These are phyloP conservation scores for Trametes cinnabarina DNA, from an alignment of 768 basidiomycete species.

Conservation along the genomic window DNA sequence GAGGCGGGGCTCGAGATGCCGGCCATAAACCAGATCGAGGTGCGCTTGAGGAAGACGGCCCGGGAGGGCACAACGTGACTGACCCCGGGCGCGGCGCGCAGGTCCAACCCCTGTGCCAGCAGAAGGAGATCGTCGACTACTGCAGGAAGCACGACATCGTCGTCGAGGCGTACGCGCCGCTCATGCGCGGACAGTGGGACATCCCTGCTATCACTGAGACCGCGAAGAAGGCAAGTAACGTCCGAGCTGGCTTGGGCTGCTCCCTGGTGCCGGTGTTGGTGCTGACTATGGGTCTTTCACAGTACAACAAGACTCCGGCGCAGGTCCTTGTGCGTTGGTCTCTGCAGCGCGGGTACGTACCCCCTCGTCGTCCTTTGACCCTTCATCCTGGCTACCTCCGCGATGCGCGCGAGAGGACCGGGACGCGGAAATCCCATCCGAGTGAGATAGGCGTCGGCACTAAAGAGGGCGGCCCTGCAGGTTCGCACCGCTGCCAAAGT, in stretches of 20 bases:
- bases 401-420: no score
- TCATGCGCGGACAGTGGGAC: constrained; percentile 51
- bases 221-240: constrained; percentile 42
- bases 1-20: constrained; percentile 61
- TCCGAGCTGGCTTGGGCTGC: no score
- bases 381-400: no score
- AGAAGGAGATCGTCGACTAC: constrained; percentile 73
- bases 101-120: constrained; percentile 84
- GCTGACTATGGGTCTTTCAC: neutral
- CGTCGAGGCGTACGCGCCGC: constrained; percentile 55
- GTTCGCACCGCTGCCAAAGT: constrained; percentile 78
- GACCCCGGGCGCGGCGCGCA: constrained; percentile 40
- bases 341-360: constrained; percentile 65
- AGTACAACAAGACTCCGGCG: constrained; percentile 63
- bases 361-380: no score
- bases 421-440: constrained; percentile 29
- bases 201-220: constrained; percentile 51
- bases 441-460: no score
- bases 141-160: constrained; percentile 39
- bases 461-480: constrained; percentile 24
- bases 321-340: constrained; percentile 91
- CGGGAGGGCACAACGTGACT: neutral
- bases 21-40: constrained; percentile 82
- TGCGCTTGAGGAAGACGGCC: constrained; percentile 22
- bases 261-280: no score